These are phyloP conservation scores for Globisporangium rhizosaccharum DNA, from an alignment of 352 stramenopile species.

Conservation along the genomic window DNA sequence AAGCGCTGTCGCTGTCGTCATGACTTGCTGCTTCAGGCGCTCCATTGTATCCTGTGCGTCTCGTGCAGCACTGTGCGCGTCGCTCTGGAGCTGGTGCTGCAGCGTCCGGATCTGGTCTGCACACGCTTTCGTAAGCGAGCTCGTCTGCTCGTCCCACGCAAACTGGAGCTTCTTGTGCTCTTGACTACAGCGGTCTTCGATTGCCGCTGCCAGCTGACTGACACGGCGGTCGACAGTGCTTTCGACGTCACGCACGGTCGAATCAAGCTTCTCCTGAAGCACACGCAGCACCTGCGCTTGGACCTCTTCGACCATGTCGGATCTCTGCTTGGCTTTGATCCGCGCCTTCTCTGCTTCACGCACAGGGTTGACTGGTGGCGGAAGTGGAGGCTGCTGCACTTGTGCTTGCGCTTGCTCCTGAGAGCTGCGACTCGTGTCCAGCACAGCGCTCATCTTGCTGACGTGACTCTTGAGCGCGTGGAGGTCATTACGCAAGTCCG, in stretches of 20 bases:
- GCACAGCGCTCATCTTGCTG: constrained; percentile 24
- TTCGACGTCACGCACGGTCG: constrained; percentile 14
- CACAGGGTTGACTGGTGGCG: background rate
- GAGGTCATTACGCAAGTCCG: constrained; percentile 46
- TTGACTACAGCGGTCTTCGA: background rate
- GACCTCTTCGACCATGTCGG: constrained; percentile 3
- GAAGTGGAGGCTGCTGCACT: background rate
- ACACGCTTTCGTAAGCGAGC: background rate
- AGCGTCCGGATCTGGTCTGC: constrained; percentile 20
- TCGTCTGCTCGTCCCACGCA: background rate
- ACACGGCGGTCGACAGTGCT: background rate
- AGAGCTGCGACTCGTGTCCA: constrained; percentile 3
- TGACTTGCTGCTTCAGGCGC: constrained; percentile 21
- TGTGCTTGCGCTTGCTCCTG: constrained; percentile 3
- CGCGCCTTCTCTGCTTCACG: constrained; percentile 18
- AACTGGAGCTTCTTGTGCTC: background rate
- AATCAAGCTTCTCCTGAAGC: constrained; percentile 3
- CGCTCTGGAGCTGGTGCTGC: constrained; percentile 13
- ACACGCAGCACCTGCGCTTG: background rate
- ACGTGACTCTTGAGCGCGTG: constrained; percentile 52
- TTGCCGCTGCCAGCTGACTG: background rate
- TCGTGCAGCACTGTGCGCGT: constrained; percentile 1
- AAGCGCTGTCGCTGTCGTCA: constrained; percentile 10
- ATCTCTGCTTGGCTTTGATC: constrained; percentile 14
- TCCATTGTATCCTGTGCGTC: background rate